Conservation (phyloP, 139 green algal species). For the Micractinium conductrix region DNA sequence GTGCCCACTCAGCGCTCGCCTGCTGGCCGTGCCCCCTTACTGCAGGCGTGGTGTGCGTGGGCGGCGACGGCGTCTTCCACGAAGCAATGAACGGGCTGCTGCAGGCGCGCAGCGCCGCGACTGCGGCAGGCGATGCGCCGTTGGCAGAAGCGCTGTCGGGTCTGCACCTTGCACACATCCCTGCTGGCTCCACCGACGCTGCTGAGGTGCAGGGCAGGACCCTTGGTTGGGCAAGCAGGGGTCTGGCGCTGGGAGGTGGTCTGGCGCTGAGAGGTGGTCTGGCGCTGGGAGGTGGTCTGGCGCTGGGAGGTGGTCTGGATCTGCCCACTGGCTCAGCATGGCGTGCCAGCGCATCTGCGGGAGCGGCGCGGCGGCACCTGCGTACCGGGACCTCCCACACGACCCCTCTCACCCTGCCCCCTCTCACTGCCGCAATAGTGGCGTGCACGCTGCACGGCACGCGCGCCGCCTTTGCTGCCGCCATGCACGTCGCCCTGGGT, state of each 20-base stretch:
- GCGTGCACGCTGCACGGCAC: conserved; percentile 85
- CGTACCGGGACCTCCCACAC: too few relatives aligned
- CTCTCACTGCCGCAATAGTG: conserved; percentile 50
- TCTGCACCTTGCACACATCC: conserved; percentile 84
- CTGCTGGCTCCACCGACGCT: conserved; percentile 84
- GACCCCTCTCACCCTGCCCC: too few relatives aligned
- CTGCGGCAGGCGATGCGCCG: not conserved
- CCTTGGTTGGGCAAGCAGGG: not conserved
- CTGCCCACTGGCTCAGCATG: too few relatives aligned
- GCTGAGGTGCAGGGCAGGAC: not conserved
- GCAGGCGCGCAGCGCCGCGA: conserved; percentile 34
- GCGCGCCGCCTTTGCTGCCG: conserved; percentile 69
- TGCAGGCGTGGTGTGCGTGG: conserved; percentile 46
- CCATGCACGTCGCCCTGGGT: conserved; percentile 86
- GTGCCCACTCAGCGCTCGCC: too few relatives aligned
- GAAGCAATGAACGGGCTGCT: conserved; percentile 88
- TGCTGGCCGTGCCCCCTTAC: not conserved
- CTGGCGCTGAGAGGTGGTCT: too few relatives aligned
- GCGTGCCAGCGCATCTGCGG: too few relatives aligned
- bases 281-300: too few relatives aligned
- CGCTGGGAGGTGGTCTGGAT: too few relatives aligned
- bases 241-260: too few relatives aligned
- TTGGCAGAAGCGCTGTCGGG: not conserved
- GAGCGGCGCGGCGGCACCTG: too few relatives aligned
- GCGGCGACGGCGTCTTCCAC: conserved; percentile 91